Evolutionary conservation across 2,329 filamentous ascomycete genomes (phyloP).

Genomic region (Monosporascus sp.): DNA sequence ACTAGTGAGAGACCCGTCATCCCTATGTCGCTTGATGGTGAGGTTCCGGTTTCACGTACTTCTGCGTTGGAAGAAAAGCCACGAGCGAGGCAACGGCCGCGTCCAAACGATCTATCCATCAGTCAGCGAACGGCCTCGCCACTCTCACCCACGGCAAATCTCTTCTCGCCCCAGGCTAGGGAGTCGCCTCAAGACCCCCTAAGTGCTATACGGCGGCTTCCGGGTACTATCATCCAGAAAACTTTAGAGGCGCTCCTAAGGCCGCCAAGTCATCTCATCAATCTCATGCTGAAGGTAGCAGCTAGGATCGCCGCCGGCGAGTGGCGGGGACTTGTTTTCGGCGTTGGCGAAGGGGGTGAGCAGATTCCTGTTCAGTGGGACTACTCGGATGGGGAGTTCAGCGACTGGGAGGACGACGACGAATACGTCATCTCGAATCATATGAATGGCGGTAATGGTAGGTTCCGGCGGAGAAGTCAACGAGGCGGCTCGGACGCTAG

Average conservation of each 20-base stretch:
- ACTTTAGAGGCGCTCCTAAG: constrained; percentile 72
- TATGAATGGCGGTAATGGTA: constrained; percentile 13
- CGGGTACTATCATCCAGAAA: constrained; percentile 66
- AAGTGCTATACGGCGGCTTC: constrained; percentile 46
- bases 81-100: constrained; percentile 49
- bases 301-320: constrained; percentile 64
- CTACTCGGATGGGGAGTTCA: constrained; percentile 52
- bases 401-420: constrained; percentile 55
- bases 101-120: constrained; percentile 44
- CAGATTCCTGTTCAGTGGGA: constrained; percentile 57
- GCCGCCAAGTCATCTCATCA: constrained; percentile 73
- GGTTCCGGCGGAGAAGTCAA: neutral
- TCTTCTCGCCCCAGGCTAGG: constrained; percentile 49
- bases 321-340: constrained; percentile 57
- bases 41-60: constrained; percentile 9
- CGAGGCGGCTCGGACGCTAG: neutral
- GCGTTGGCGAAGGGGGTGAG: constrained; percentile 48
- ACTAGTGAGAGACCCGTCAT: constrained; percentile 2
- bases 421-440: constrained; percentile 23
- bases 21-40: constrained; percentile 1
- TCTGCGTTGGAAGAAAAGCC: constrained; percentile 31
- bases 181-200: constrained; percentile 35
- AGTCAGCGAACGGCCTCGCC: constrained; percentile 58
- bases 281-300: constrained; percentile 76
- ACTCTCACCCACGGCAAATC: constrained; percentile 61